These are phyloP conservation scores for Fusarium liriodendri DNA, from an alignment of 2,329 filamentous ascomycete genomes.

Conservation along the genomic window DNA sequence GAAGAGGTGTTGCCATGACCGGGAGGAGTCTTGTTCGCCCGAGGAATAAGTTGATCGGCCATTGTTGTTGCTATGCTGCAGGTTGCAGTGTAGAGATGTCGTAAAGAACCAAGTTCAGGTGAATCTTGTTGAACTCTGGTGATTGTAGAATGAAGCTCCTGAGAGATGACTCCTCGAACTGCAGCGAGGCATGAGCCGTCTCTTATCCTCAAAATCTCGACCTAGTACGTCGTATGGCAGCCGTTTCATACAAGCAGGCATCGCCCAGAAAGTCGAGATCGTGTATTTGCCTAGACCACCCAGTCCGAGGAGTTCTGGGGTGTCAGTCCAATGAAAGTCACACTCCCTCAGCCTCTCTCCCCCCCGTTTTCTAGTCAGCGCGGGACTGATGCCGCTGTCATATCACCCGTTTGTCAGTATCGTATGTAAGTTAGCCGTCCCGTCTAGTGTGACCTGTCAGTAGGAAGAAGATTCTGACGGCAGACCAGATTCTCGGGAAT, in stretches of 20 bases:
- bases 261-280: conserved; percentile 11
- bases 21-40: conserved; percentile 15
- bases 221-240: conserved; percentile 8
- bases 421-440: conserved; percentile 8
- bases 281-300: conserved; percentile 15
- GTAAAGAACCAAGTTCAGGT: not conserved
- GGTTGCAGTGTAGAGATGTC: not conserved
- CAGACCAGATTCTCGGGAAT: conserved; percentile 34
- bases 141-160: not conserved
- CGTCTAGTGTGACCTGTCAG: conserved; percentile 22
- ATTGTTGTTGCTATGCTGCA: conserved; percentile 13
- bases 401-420: conserved; percentile 22
- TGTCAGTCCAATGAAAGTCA: conserved; percentile 16
- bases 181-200: not conserved
- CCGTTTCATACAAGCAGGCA: not conserved
- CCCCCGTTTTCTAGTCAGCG: conserved; percentile 34
- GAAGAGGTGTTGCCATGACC: conserved; percentile 6
- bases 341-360: not conserved
- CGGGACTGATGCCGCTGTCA: conserved; percentile 28
- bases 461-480: conserved; percentile 37
- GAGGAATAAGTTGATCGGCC: conserved; percentile 8
- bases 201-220: conserved; percentile 10
- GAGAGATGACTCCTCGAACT: not conserved
- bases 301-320: conserved; percentile 4
- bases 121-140: not conserved